A percentile compares a stretch with the other conserved stretches of the same genome.
These are phyloP conservation scores for Melastoma candidum DNA, from an alignment of 441 rosid genomes.

Conservation along the genomic window DNA sequence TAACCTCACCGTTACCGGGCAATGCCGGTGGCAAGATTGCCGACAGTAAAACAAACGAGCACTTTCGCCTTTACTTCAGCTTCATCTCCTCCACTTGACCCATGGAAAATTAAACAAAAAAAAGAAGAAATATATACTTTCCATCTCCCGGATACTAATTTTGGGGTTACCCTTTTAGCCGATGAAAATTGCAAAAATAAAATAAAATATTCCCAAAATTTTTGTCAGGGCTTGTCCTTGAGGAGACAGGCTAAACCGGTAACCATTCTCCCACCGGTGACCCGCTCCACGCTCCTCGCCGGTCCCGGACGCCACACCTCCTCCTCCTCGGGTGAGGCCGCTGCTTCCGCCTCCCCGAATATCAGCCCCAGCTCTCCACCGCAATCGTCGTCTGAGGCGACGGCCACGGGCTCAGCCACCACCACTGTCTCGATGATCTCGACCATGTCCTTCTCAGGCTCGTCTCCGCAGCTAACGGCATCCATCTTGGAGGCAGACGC, in stretches of 20 bases:
- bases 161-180: too few species aligned
- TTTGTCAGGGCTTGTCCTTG: constrained; percentile 46
- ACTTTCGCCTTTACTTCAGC: too few species aligned
- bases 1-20: too few species aligned
- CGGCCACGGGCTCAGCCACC: too few species aligned
- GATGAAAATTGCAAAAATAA: not conserved
- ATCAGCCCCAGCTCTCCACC: constrained; percentile 49
- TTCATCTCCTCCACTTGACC: too few species aligned
- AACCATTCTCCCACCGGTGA: constrained; percentile 44
- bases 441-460: constrained; percentile 8
- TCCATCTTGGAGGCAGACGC: constrained; percentile 10
- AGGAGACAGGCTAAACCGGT: constrained; percentile 85
- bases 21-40: too few species aligned
- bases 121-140: too few species aligned
- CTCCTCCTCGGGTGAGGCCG: constrained; percentile 9
- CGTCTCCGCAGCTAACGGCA: constrained; percentile 6
- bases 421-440: not conserved
- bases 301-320: constrained; percentile 50
- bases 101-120: too few species aligned
- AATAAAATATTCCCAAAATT: constrained; percentile 20
- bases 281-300: constrained; percentile 37
- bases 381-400: constrained; percentile 4
- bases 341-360: constrained; percentile 33
- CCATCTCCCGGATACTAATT: too few species aligned
- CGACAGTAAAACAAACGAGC: too few species aligned